These are phyloP conservation scores for Acer saccharum DNA, from an alignment of 345 rosid genomes.

Conservation along the genomic window DNA sequence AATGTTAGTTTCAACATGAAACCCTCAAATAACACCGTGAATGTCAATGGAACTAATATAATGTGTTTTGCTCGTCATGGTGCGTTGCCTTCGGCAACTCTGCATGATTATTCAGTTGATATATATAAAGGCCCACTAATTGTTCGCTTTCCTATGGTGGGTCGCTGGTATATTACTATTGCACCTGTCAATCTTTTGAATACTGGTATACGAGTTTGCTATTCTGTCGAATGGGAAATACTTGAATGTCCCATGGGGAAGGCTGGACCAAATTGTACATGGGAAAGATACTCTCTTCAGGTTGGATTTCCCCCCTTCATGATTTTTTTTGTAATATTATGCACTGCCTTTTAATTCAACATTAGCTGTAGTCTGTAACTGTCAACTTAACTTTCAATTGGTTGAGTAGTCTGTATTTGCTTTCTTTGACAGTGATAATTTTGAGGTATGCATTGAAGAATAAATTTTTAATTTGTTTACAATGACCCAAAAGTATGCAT, in stretches of 20 bases:
- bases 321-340: neutral
- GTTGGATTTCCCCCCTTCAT: constrained; percentile 33
- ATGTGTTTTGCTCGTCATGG: constrained; percentile 79
- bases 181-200: constrained; percentile 45
- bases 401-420: neutral
- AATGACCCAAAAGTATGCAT: neutral
- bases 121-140: constrained; percentile 56
- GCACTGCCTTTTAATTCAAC: neutral
- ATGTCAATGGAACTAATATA: constrained; percentile 37
- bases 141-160: constrained; percentile 66
- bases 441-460: constrained; percentile 3
- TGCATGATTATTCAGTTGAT: constrained; percentile 73
- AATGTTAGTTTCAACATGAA: constrained; percentile 40
- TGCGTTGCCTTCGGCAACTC: constrained; percentile 62
- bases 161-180: constrained; percentile 80
- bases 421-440: neutral
- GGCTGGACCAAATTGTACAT: constrained; percentile 79
- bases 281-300: constrained; percentile 69
- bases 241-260: constrained; percentile 73
- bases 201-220: constrained; percentile 52
- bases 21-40: constrained; percentile 31
- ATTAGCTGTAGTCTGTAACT: constrained; percentile 5
- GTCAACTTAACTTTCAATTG: constrained; percentile 1
- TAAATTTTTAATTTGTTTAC: neutral
- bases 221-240: constrained; percentile 60